These are phyloP conservation scores for Carallia brachiata DNA, from an alignment of 345 rosid species.

Conservation along the genomic window DNA sequence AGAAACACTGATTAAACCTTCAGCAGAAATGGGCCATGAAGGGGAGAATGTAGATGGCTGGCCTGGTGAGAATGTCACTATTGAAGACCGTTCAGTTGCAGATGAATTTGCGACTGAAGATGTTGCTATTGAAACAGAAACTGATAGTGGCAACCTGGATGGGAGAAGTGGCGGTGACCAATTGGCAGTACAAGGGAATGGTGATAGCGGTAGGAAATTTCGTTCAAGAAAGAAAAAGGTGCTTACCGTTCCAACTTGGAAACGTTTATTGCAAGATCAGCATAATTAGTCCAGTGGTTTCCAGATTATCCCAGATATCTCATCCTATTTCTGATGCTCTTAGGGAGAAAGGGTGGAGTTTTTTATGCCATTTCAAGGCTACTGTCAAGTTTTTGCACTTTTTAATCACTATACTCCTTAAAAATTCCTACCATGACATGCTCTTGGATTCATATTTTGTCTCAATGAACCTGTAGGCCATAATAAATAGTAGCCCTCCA, in stretches of 20 bases:
- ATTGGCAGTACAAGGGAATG: neutral
- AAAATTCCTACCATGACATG: no score
- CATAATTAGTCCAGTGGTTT: neutral
- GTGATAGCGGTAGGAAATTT: neutral
- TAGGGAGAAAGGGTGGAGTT: no score
- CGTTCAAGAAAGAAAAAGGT: neutral
- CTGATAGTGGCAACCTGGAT: neutral
- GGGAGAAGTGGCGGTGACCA: neutral
- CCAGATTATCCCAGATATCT: neutral
- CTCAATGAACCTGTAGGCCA: neutral
- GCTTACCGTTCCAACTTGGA: neutral
- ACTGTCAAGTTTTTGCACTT: no score
- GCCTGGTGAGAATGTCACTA: conserved; percentile 1
- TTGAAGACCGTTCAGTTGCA: neutral
- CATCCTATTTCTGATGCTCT: neutral
- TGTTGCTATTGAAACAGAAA: neutral
- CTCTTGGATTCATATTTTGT: neutral
- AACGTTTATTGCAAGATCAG: neutral
- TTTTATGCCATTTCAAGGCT: no score
- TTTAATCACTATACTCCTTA: no score
- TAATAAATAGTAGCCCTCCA: neutral
- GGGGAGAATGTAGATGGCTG: neutral
- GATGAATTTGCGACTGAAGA: neutral
- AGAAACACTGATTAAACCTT: neutral
- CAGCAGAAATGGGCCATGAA: neutral